phyloP scores from a whole-genome alignment of 2,329 filamentous ascomycete species.

The Colletotrichum chrysophilum region DNA sequence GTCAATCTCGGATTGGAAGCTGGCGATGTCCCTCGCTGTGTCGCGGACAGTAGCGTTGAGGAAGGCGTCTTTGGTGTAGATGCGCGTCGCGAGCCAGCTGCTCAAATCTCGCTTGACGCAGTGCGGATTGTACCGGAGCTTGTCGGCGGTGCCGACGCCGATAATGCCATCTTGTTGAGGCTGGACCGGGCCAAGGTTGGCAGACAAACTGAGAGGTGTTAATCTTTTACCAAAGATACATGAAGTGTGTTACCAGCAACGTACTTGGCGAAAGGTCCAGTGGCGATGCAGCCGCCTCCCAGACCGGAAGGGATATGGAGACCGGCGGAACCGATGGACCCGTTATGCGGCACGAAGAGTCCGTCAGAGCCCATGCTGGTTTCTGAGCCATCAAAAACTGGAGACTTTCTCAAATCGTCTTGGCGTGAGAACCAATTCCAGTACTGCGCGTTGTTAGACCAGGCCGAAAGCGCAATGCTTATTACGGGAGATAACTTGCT shows the following conservation, averaged over 20 bases:
- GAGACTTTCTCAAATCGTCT: slow-evolving; percentile 25
- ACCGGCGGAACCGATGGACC: slow-evolving; percentile 18
- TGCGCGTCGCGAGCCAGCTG: slow-evolving; percentile 13
- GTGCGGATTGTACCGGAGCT: slow-evolving; percentile 29
- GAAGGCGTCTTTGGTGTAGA: slow-evolving; percentile 23
- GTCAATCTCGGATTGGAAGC: slow-evolving; percentile 40
- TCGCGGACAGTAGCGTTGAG: slow-evolving; percentile 27
- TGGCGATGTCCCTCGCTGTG: slow-evolving; percentile 27
- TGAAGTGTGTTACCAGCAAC: rapidly evolving
- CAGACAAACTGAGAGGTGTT: slow-evolving; percentile 13
- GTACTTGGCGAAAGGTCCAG: slow-evolving; percentile 32
- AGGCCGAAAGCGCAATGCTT: rapidly evolving
- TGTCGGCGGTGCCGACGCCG: background rate
- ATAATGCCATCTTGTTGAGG: slow-evolving; percentile 12
- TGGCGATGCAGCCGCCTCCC: slow-evolving; percentile 37
- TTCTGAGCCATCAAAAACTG: slow-evolving; percentile 44
- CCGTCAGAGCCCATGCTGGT: slow-evolving; percentile 43
- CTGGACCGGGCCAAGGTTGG: slow-evolving; percentile 33
- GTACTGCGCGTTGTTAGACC: too few relatives aligned
- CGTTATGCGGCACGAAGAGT: slow-evolving; percentile 29
- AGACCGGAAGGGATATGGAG: slow-evolving; percentile 35
- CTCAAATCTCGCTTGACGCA: slow-evolving; percentile 33
- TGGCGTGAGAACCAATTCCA: too few relatives aligned
- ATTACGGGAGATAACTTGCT: too few relatives aligned
- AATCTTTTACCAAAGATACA: rapidly evolving